These are phyloP conservation scores for Excoecaria agallocha DNA, from an alignment of 345 rosid genomes.

Conservation along the genomic window DNA sequence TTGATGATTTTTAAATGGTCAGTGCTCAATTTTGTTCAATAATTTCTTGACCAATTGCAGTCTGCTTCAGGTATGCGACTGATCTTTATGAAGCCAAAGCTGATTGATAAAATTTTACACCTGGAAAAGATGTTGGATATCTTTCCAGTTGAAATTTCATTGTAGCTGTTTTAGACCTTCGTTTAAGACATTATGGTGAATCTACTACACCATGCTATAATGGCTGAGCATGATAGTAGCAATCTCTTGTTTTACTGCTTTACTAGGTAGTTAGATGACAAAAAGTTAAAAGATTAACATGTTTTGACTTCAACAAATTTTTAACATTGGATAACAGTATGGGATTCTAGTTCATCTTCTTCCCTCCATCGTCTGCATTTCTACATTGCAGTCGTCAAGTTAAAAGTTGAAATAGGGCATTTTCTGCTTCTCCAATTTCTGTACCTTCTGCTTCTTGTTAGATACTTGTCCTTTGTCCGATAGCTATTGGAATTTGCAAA, in stretches of 20 bases:
- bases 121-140: not conserved
- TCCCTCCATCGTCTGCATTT: too few relatives aligned
- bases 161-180: not conserved
- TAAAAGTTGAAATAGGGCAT: not conserved
- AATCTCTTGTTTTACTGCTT: not conserved
- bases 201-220: not conserved
- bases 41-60: constrained; percentile 7
- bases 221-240: not conserved
- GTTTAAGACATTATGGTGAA: not conserved
- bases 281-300: not conserved
- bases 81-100: not conserved
- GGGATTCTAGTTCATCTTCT: not conserved
- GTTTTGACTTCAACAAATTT: not conserved
- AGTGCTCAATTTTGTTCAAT: not conserved
- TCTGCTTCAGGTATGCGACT: not conserved
- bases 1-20: not conserved
- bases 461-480: not conserved
- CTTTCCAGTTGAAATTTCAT: not conserved
- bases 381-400: not conserved
- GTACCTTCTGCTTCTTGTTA: not conserved
- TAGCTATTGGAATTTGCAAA: not conserved
- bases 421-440: not conserved
- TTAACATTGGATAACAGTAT: not conserved
- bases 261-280: not conserved
- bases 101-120: not conserved